Evolutionary conservation across 495 filamentous ascomycete species (phyloP).

Genomic region (Darksidea phi): DNA sequence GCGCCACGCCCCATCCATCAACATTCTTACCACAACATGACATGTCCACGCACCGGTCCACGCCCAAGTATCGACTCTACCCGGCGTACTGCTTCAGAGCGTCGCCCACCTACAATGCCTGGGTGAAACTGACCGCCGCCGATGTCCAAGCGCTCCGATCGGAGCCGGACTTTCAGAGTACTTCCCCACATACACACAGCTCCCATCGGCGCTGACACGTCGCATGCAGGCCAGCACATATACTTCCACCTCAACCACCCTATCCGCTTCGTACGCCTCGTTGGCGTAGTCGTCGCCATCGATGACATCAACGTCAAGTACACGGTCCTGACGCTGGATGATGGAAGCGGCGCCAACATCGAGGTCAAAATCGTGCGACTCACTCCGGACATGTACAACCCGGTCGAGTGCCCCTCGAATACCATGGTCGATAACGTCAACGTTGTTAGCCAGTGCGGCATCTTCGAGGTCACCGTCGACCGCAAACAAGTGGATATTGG

Average conservation of each 20-base stretch:
- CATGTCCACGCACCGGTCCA: slow-evolving; percentile 50
- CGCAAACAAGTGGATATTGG: slow-evolving; percentile 57
- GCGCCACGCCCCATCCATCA: slow-evolving; percentile 4
- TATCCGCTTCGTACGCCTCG: slow-evolving; percentile 76
- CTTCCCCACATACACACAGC: slow-evolving; percentile 3
- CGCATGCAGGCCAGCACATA: slow-evolving; percentile 60
- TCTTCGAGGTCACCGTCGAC: slow-evolving; percentile 34
- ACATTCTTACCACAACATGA: slow-evolving; percentile 37
- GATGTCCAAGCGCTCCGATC: slow-evolving; percentile 64
- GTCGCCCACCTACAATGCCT: slow-evolving; percentile 78
- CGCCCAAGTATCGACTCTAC: slow-evolving; percentile 56
- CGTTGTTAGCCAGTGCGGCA: slow-evolving; percentile 26
- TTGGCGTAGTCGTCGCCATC: slow-evolving; percentile 73
- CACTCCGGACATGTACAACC: slow-evolving; percentile 28
- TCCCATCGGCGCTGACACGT: background rate
- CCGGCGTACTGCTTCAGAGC: slow-evolving; percentile 80
- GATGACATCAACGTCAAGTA: slow-evolving; percentile 58
- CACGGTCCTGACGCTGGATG: slow-evolving; percentile 72
- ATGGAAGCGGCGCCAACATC: slow-evolving; percentile 77
- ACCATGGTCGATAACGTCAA: slow-evolving; percentile 36
- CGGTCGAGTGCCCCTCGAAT: slow-evolving; percentile 35
- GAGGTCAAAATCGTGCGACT: slow-evolving; percentile 52
- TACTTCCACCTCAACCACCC: slow-evolving; percentile 88
- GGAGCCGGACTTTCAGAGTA: slow-evolving; percentile 68
- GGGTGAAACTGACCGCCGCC: slow-evolving; percentile 72